Conservation (phyloP, 1,284 basidiomycete genomes). For the Marasmius oreades region DNA sequence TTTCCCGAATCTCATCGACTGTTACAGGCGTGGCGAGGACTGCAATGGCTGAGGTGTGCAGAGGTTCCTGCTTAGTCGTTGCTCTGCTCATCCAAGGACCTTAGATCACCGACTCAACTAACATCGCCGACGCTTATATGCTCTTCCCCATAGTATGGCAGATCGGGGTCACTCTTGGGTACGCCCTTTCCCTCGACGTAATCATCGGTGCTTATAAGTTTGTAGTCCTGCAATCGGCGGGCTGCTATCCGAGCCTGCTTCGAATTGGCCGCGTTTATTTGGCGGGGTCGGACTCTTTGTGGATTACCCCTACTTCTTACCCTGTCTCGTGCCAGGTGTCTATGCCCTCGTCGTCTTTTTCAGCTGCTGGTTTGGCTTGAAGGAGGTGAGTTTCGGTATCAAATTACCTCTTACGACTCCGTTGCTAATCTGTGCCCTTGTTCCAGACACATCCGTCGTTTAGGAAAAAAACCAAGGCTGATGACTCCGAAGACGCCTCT, state of each 20-base stretch:
- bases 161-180: slow-evolving; percentile 38
- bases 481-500: not conserved
- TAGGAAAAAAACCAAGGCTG: not conserved
- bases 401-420: not conserved
- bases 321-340: slow-evolving; percentile 31
- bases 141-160: slow-evolving; percentile 40
- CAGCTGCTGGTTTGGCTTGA: slow-evolving; percentile 24
- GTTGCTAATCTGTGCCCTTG: not conserved
- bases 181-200: not conserved
- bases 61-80: not conserved
- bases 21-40: slow-evolving; percentile 34
- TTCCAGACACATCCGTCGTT: slow-evolving; percentile 5
- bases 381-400: slow-evolving; percentile 25
- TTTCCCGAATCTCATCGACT: not conserved
- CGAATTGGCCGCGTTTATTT: slow-evolving; percentile 33
- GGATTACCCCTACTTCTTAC: slow-evolving; percentile 39
- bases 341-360: slow-evolving; percentile 27
- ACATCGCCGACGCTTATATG: slow-evolving; percentile 41
- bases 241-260: slow-evolving; percentile 35
- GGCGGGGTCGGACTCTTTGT: slow-evolving; percentile 27
- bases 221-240: slow-evolving; percentile 41
- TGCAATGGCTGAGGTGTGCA: slow-evolving; percentile 31
- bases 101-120: slow-evolving; percentile 38
- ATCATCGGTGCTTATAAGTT: not conserved
- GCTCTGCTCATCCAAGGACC: not conserved